Conservation (phyloP, 2,329 filamentous ascomycete species). For the Arthroderma sp. region DNA sequence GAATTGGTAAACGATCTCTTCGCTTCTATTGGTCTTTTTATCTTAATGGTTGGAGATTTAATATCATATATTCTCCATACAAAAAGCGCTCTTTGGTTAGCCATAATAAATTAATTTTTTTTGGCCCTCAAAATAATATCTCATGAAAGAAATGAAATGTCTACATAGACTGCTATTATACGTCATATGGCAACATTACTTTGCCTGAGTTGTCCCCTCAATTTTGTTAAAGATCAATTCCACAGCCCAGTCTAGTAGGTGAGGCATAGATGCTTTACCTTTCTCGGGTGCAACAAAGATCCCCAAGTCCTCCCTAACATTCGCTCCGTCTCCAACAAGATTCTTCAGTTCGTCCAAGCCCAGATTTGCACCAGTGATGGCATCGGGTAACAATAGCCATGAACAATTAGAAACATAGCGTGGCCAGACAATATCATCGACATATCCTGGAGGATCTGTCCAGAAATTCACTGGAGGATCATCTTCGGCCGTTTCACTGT, state of each 20-base stretch:
- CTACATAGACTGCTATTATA: too few relatives aligned
- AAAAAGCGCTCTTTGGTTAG: not conserved
- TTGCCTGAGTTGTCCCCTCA: not conserved
- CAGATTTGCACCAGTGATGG: slow-evolving; percentile 28
- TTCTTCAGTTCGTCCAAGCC: slow-evolving; percentile 20
- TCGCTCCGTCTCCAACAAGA: slow-evolving; percentile 24
- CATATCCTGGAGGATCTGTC: slow-evolving; percentile 86
- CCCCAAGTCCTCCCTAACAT: slow-evolving; percentile 36
- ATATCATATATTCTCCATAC: not conserved
- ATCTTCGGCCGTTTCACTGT: slow-evolving; percentile 18
- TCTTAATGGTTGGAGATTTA: too few relatives aligned
- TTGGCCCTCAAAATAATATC: not conserved
- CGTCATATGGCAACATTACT: not conserved
- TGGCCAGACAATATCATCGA: slow-evolving; percentile 91
- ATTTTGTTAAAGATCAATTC: slow-evolving; percentile 42
- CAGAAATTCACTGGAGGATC: slow-evolving; percentile 63
- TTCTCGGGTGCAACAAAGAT: slow-evolving; percentile 38
- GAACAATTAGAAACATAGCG: slow-evolving; percentile 74
- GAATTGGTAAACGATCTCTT: not conserved
- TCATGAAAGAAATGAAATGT: not conserved
- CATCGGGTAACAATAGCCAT: slow-evolving; percentile 62
- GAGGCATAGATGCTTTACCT: slow-evolving; percentile 48
- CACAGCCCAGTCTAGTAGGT: slow-evolving; percentile 57
- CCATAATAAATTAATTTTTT: not conserved
- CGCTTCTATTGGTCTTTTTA: not conserved